Conservation (phyloP, 164 flowering plant genomes). For the Nymphaea colorata region DNA sequence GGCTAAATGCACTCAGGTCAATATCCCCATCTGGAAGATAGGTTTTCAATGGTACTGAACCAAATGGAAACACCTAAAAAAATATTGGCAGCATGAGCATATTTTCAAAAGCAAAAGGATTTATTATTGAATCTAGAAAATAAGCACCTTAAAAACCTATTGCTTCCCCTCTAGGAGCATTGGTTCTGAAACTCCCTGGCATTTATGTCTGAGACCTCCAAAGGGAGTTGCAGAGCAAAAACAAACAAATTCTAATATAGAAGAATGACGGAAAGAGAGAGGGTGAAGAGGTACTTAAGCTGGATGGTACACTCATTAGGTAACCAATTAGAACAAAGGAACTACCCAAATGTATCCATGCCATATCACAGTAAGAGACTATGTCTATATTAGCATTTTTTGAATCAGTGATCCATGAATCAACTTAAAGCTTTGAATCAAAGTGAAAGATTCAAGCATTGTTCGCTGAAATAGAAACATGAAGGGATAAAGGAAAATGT, state of each 20-base stretch:
- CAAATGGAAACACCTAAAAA: slow-evolving; percentile 73
- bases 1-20: slow-evolving; percentile 52
- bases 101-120: neutral
- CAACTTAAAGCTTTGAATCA: neutral
- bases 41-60: slow-evolving; percentile 88
- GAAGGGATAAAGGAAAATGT: too few species aligned
- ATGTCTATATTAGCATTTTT: too few species aligned
- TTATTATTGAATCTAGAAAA: neutral
- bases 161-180: neutral
- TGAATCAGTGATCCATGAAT: too few species aligned
- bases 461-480: neutral
- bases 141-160: neutral
- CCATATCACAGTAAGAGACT: too few species aligned
- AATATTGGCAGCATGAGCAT: slow-evolving; percentile 1
- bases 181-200: too few species aligned
- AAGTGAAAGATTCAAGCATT: neutral
- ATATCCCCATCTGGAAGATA: slow-evolving; percentile 99
- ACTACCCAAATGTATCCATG: too few species aligned
- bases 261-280: neutral
- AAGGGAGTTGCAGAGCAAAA: too few species aligned
- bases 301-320: too few species aligned
- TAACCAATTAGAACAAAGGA: too few species aligned
- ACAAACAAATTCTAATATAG: neutral
- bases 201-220: too few species aligned
- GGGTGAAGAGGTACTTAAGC: neutral